A percentile compares a stretch with the other conserved stretches of the same genome.
Conservation (phyloP, 164 flowering plant genomes). For the Stephania japonica region DNA sequence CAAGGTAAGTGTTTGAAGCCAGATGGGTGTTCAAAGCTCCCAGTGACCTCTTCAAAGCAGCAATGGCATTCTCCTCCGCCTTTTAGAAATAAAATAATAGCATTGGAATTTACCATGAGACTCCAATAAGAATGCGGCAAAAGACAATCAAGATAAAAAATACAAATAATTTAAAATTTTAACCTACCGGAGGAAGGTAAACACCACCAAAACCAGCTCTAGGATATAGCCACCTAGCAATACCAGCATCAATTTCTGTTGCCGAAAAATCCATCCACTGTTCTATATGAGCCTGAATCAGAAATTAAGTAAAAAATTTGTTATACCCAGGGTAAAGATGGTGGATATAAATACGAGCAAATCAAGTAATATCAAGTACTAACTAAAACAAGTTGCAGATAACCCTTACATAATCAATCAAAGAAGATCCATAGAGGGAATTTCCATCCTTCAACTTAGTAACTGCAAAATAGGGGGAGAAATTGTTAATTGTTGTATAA, state of each 20-base stretch:
- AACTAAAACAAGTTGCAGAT: no score
- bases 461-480: constrained; percentile 41
- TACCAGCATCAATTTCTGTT: constrained; percentile 54
- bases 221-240: constrained; percentile 42
- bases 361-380: background rate
- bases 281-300: constrained; percentile 53
- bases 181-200: background rate
- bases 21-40: constrained; percentile 63
- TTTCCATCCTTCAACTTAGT: constrained; percentile 53
- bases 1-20: constrained; percentile 66
- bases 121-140: background rate
- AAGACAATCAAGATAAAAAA: background rate
- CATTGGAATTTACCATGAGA: background rate
- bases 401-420: constrained; percentile 59
- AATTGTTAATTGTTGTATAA: constrained; percentile 1
- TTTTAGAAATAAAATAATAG: background rate
- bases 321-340: background rate
- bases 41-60: constrained; percentile 61
- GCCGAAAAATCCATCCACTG: constrained; percentile 89
- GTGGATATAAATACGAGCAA: background rate
- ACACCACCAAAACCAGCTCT: constrained; percentile 19
- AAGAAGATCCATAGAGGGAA: constrained; percentile 58
- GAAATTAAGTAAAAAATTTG: background rate
- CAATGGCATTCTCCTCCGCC: constrained; percentile 38
- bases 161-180: background rate